Conservation (phyloP, 2,329 filamentous ascomycete genomes). For the Rhynchosporium graminicola region DNA sequence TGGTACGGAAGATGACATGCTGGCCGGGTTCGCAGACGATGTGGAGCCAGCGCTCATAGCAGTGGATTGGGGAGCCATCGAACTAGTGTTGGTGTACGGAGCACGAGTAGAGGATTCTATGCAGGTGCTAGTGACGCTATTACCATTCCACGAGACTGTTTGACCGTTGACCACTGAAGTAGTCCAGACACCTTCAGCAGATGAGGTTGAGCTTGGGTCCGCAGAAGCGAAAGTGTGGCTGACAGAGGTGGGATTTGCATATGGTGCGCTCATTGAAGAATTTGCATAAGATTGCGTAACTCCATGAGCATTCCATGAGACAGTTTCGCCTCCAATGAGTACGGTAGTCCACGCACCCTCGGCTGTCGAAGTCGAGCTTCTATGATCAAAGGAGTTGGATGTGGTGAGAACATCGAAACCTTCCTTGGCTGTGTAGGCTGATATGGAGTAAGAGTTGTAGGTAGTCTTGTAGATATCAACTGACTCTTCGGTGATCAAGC, state of each 20-base stretch:
- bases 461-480: conserved; percentile 22
- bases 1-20: not conserved
- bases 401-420: conserved; percentile 25
- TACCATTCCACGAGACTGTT: conserved; percentile 16
- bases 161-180: conserved; percentile 11
- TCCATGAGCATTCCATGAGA: conserved; percentile 20
- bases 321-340: conserved; percentile 3
- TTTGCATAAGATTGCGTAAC: conserved; percentile 2
- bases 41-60: conserved; percentile 13
- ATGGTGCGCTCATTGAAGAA: not conserved
- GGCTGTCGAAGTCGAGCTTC: conserved; percentile 1
- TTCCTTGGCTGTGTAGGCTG: conserved; percentile 22
- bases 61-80: not conserved
- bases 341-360: conserved; percentile 14
- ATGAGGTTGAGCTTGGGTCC: conserved; percentile 8
- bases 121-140: not conserved
- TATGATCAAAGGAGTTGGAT: not conserved
- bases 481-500: conserved; percentile 21
- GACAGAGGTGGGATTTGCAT: conserved; percentile 2
- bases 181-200: conserved; percentile 8
- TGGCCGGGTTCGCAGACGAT: conserved; percentile 1
- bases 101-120: not conserved
- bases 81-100: conserved; percentile 1
- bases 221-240: not conserved
- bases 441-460: not conserved